Conservation (phyloP, 2,329 filamentous ascomycete species). For the Venturia pyrina region DNA sequence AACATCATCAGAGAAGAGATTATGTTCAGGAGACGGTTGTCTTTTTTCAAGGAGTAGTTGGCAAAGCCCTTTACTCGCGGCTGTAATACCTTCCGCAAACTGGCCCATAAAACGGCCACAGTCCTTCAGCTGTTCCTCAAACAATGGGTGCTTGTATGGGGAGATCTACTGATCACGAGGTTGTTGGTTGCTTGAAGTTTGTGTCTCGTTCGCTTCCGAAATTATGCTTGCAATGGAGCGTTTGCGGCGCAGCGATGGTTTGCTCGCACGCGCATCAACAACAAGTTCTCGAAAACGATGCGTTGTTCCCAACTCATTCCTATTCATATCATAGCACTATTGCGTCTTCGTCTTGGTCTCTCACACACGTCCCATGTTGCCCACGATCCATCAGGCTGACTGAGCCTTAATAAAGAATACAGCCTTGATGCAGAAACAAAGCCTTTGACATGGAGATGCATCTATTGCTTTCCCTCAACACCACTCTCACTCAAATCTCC, state of each 20-base stretch:
- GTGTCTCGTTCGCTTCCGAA: no score
- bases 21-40: neutral
- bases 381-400: neutral
- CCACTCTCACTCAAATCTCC: constrained; percentile 34
- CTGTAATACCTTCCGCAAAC: constrained; percentile 14
- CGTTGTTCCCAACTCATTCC: no score
- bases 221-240: no score
- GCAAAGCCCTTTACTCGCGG: constrained; percentile 15
- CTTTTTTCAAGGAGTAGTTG: constrained; percentile 13
- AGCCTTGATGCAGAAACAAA: neutral
- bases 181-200: neutral
- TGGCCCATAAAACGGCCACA: constrained; percentile 16
- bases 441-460: no score
- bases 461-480: neutral
- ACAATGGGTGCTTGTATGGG: constrained; percentile 16
- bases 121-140: constrained; percentile 14
- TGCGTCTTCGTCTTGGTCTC: no score
- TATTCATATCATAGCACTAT: no score
- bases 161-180: constrained; percentile 14
- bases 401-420: neutral
- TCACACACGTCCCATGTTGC: no score
- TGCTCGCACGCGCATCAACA: no score
- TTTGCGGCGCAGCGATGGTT: no score
- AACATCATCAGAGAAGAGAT: constrained; percentile 4
- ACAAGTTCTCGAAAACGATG: no score